Base-by-base conservation (phyloP, 2,329 filamentous ascomycete genomes). In the Pseudogymnoascus pannorum region DNA sequence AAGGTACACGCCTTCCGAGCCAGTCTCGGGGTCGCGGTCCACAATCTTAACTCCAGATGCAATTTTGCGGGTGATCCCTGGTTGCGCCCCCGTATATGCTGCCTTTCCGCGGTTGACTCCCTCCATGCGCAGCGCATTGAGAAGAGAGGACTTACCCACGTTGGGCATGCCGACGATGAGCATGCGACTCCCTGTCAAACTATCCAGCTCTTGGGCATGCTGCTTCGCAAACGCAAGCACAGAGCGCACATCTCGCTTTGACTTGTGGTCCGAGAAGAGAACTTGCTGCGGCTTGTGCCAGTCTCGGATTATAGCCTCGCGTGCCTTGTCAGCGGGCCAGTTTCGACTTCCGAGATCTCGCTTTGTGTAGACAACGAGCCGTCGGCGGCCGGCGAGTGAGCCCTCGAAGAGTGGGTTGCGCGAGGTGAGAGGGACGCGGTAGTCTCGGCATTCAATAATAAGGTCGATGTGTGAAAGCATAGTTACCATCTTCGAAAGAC, bases 101-200 rank as follows among this genome's bases (percentile, higher is more conserved):
- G 86, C 92, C 72, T 93, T 95, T 18, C 80, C 79, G 57, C 71
- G 70, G 59, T 79, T 75, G 66, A 90, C 81, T 40, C 91, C 91
- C 16, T 81, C 78, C 40, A 80, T 82, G 18, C 94, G 87, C 57
- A 97, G 81, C 14, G 87, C 84, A 73, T 99, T 99, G 42, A 99
- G 84, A n/a, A 99, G 79, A 1, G 92, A 92, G 54, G 91, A 96
- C 76, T 99, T 99, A 35, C 94, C 94, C 0, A 96, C 91, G 72
- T 99, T 99, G 35, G 94, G 94, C 92, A 99, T 97, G 61, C 94
- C 94, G 12, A 97, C 92, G 0, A 97, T 84, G 73, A 99, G 83
- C 61, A 92, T 84, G 57, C 92, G 85, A 67, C 91, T 82, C n/a
- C 92, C 92, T 6, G 89, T 87, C n/a, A 97, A 76, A 20, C 83